phyloP scores from a whole-genome alignment of 2,329 filamentous ascomycete species.

The Neopestalotiopsis sp. region DNA sequence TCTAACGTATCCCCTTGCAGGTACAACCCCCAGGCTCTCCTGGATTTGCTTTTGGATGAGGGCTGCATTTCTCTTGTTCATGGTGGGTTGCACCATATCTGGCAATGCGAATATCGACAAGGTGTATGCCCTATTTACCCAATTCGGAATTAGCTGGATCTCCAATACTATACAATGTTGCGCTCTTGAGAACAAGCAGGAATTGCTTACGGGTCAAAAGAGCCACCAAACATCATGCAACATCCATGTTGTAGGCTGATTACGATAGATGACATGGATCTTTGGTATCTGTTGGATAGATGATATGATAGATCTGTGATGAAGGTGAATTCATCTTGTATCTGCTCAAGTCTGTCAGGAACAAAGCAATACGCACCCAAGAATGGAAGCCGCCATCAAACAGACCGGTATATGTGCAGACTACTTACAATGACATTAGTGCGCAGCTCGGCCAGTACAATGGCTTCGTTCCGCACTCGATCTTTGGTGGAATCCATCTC shows the following conservation, averaged over 20 bases:
- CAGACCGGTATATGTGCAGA: background rate
- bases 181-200: background rate
- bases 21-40: slow-evolving; percentile 69
- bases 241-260: slow-evolving; percentile 78
- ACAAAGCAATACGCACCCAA: background rate
- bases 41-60: slow-evolving; percentile 78
- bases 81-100: slow-evolving; percentile 71
- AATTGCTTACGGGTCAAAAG: slow-evolving; percentile 65
- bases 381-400: background rate
- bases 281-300: slow-evolving; percentile 76
- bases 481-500: slow-evolving; percentile 45
- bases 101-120: slow-evolving; percentile 76
- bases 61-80: slow-evolving; percentile 82
- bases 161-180: too few relatives aligned
- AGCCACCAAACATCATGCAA: slow-evolving; percentile 76
- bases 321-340: slow-evolving; percentile 77
- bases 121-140: slow-evolving; percentile 66
- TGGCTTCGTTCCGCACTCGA: slow-evolving; percentile 57
- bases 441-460: slow-evolving; percentile 68
- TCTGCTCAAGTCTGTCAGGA: slow-evolving; percentile 46
- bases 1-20: slow-evolving; percentile 73
- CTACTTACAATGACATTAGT: slow-evolving; percentile 66
- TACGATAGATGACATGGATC: slow-evolving; percentile 75
- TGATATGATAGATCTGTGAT: slow-evolving; percentile 76
- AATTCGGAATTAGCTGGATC: too few relatives aligned